Percentiles rank a stretch among this genome's conserved stretches.
Evolutionary conservation across 306 rosid species (phyloP).

Genomic region (Luffa aegyptiaca): DNA sequence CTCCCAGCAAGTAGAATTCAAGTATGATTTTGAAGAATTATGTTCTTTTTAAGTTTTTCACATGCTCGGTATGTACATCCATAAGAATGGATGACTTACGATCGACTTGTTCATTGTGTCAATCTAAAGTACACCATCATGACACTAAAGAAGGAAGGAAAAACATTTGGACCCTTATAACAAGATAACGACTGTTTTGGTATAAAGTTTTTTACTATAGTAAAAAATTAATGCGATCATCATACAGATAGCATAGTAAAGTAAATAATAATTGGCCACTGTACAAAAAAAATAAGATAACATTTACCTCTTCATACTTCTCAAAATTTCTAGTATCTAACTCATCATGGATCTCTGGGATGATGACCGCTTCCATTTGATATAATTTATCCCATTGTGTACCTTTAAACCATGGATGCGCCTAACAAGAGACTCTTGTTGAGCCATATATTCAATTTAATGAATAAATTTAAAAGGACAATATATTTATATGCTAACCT

Average conservation of each 20-base stretch:
- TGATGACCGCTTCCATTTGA: slow-evolving; percentile 80
- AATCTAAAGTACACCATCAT: background rate
- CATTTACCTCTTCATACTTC: slow-evolving; percentile 71
- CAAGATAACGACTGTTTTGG: background rate
- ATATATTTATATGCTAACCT: slow-evolving; percentile 29
- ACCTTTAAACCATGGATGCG: slow-evolving; percentile 79
- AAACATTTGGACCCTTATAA: background rate
- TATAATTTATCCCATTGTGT: slow-evolving; percentile 67
- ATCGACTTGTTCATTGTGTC: too few relatives aligned
- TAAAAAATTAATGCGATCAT: background rate
- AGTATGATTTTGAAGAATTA: background rate
- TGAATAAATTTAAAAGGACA: background rate
- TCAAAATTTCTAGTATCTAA: slow-evolving; percentile 86
- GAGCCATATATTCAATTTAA: background rate
- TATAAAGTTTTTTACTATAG: background rate
- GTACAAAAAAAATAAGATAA: background rate
- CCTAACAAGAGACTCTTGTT: slow-evolving; percentile 31
- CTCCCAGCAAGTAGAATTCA: background rate
- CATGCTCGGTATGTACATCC: too few relatives aligned
- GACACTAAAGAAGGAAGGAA: background rate
- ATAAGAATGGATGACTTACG: too few relatives aligned
- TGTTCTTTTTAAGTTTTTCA: background rate
- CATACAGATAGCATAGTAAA: background rate
- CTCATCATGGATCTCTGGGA: slow-evolving; percentile 80
- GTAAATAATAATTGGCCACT: background rate